Percentiles rank a stretch among this genome's conserved stretches.
Evolutionary conservation across 1,139 yeast genomes (phyloP).

Genomic region (Kodamaea sp.): DNA sequence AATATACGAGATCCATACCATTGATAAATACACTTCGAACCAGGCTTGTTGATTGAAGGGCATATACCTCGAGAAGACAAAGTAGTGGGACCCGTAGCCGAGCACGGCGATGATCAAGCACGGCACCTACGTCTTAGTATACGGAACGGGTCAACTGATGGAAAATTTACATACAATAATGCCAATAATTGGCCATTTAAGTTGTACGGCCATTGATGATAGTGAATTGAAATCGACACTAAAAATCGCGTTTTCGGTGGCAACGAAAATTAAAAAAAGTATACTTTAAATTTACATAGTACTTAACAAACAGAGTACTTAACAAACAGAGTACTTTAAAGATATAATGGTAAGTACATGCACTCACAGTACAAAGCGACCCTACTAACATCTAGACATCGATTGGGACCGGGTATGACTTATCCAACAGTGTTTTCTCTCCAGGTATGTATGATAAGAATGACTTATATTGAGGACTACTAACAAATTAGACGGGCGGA

Average conservation of each 20-base stretch:
- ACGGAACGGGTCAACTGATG: conserved; percentile 3
- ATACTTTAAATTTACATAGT: neutral
- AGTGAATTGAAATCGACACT: neutral
- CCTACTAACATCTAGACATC: conserved; percentile 53
- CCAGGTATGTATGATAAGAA: conserved; percentile 42
- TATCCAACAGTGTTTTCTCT: conserved; percentile 84
- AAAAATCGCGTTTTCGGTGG: conserved; percentile 10
- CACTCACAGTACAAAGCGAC: neutral
- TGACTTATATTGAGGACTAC: no score
- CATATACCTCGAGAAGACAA: conserved; percentile 49
- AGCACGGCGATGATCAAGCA: conserved; percentile 52
- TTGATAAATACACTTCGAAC: conserved; percentile 47
- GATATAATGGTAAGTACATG: conserved; percentile 12
- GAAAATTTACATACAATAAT: conserved; percentile 44
- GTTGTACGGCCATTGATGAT: conserved; percentile 33
- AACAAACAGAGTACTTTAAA: neutral
- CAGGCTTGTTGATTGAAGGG: conserved; percentile 37
- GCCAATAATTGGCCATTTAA: conserved; percentile 60
- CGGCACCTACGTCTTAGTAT: conserved; percentile 55
- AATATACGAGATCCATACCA: conserved; percentile 70
- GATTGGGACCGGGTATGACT: conserved; percentile 95
- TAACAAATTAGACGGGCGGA: conserved; percentile 76
- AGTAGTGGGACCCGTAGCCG: conserved; percentile 63
- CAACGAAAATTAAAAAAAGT: conserved; percentile 5
- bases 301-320: neutral